Percentiles rank a stretch among this genome's conserved stretches.
Conservation (phyloP, 2,329 filamentous ascomycete species). For the Neofusicoccum umdonicola region DNA sequence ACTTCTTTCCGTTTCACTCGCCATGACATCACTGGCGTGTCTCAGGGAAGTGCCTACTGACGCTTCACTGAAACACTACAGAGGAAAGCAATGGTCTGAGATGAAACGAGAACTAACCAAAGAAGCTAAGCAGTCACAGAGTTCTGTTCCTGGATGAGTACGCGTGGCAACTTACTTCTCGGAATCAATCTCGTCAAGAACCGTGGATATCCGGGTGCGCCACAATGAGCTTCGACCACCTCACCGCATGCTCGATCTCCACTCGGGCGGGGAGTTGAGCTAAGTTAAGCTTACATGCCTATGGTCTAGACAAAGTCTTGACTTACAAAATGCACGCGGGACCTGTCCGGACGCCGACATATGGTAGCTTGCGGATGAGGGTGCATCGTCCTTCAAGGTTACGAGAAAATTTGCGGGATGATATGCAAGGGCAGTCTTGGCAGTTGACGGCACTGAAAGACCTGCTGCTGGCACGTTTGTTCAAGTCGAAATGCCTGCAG, state of each 20-base stretch:
- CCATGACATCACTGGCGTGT: neutral
- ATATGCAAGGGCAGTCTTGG: too few species aligned
- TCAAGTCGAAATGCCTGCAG: too few species aligned
- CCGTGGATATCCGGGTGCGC: neutral
- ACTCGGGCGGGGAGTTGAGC: neutral
- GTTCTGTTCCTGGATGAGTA: neutral
- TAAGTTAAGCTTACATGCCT: neutral
- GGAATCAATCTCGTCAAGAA: neutral
- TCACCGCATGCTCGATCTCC: neutral
- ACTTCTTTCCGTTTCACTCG: neutral
- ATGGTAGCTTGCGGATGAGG: neutral
- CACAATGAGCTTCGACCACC: neutral
- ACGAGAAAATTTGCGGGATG: neutral
- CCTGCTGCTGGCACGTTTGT: too few species aligned
- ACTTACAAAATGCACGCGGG: neutral
- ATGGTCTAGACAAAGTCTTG: neutral
- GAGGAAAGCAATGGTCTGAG: neutral
- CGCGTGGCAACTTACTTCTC: neutral
- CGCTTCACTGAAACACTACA: neutral
- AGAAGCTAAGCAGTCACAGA: neutral
- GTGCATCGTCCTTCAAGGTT: neutral
- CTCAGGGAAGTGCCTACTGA: neutral
- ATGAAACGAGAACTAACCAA: neutral
- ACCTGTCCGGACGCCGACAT: neutral
- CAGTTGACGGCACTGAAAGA: too few species aligned